These are phyloP conservation scores for Trichoderma sp. DNA, from an alignment of 2,329 filamentous ascomycete species.

Conservation along the genomic window DNA sequence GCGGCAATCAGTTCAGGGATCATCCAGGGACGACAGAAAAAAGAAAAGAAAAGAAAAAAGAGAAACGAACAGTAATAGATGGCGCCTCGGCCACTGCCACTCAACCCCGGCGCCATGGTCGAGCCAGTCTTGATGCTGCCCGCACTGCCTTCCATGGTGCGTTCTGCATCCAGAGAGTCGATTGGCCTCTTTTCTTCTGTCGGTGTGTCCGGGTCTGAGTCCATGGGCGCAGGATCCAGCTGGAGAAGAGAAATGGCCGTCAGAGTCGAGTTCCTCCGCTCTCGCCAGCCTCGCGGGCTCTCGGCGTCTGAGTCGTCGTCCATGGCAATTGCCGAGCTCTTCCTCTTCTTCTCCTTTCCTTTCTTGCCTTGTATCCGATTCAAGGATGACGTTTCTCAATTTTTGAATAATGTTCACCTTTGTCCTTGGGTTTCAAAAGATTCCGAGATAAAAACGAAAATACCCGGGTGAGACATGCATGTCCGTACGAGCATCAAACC, in stretches of 20 bases:
- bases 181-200: conserved; percentile 16
- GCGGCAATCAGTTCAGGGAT: background rate
- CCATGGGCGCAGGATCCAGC: conserved; percentile 81
- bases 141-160: conserved; percentile 32
- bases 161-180: conserved; percentile 31
- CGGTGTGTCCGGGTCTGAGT: conserved; percentile 44
- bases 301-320: conserved; percentile 17
- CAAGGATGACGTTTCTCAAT: background rate
- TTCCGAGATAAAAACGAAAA: background rate
- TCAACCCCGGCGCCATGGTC: conserved; percentile 56
- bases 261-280: conserved; percentile 48
- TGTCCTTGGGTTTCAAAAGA: background rate
- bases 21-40: background rate
- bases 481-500: background rate
- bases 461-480: conserved; percentile 11
- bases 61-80: conserved; percentile 70
- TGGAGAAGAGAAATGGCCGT: conserved; percentile 69
- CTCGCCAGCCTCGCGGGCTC: conserved; percentile 19
- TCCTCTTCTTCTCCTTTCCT: background rate
- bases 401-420: background rate
- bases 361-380: background rate
- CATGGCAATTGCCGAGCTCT: background rate
- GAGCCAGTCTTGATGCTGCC: conserved; percentile 45
- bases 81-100: conserved; percentile 60
- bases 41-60: background rate